Percentiles rank a stretch among this genome's conserved stretches.
These are phyloP conservation scores for Colletotrichum sp. DNA, from an alignment of 2,329 filamentous ascomycete species.

Conservation along the genomic window DNA sequence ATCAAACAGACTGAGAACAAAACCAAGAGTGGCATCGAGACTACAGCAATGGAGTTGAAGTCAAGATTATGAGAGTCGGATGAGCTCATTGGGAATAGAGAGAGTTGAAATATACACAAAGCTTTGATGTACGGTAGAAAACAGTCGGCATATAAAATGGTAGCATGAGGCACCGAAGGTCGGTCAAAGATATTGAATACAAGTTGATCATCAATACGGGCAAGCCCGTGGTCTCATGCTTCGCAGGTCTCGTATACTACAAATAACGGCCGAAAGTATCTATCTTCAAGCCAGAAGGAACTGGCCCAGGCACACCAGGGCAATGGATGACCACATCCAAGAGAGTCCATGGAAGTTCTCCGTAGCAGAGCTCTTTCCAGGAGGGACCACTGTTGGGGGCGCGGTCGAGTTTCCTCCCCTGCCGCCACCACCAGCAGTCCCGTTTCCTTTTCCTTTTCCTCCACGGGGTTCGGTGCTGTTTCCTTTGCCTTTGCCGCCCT, in stretches of 20 bases:
- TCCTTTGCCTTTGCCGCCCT: background rate
- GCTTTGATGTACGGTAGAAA: background rate
- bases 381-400: background rate
- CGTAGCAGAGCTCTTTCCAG: background rate
- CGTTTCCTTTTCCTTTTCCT: background rate
- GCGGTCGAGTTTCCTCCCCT: background rate
- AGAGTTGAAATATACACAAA: background rate
- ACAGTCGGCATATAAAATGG: background rate
- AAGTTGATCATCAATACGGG: background rate
- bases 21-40: background rate
- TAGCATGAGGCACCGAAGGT: background rate
- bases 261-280: background rate
- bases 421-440: background rate
- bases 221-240: background rate
- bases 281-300: background rate
- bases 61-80: background rate
- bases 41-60: background rate
- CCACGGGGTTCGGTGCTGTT: background rate
- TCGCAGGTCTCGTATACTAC: background rate
- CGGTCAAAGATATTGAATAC: background rate
- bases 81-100: background rate
- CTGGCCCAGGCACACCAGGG: constrained; percentile 2
- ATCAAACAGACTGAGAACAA: background rate
- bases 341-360: background rate
- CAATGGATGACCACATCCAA: background rate